Evolutionary conservation across 192 early-diverging fungal genomes (phyloP).

Genomic region (Umbelopsis ramanniana): DNA sequence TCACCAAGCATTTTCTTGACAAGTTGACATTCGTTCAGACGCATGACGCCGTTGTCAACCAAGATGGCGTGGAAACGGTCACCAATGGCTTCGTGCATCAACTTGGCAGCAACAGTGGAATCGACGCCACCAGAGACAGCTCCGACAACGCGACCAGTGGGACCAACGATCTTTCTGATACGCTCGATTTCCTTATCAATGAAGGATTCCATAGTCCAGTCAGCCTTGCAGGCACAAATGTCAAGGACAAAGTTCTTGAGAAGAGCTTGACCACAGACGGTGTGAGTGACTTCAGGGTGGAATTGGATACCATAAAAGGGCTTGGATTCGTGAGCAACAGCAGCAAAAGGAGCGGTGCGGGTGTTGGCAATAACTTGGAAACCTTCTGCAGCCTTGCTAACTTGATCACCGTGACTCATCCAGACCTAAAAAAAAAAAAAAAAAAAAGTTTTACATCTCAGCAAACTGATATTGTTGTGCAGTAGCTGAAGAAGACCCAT

Average conservation of each 20-base stretch:
- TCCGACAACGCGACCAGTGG: constrained; percentile 91
- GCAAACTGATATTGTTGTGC: background rate
- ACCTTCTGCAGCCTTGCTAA: constrained; percentile 75
- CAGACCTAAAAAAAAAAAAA: constrained; percentile 69
- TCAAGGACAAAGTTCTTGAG: constrained; percentile 94
- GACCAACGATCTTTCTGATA: constrained; percentile 89
- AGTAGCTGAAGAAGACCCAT: no score
- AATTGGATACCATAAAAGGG: constrained; percentile 95
- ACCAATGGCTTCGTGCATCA: constrained; percentile 98
- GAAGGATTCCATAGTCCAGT: constrained; percentile 98
- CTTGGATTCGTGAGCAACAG: constrained; percentile 80
- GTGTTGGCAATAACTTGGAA: constrained; percentile 90
- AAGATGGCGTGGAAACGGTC: constrained; percentile 98
- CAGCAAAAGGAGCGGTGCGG: constrained; percentile 86
- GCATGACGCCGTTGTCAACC: constrained; percentile 99
- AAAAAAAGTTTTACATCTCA: constrained; percentile 17
- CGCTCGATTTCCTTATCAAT: constrained; percentile 98
- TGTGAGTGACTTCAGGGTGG: constrained; percentile 99
- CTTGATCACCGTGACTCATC: constrained; percentile 99
- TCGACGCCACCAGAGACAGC: constrained; percentile 98
- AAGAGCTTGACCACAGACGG: constrained; percentile 78
- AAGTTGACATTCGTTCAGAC: constrained; percentile 89
- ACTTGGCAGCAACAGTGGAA: constrained; percentile 92
- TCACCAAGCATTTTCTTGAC: constrained; percentile 86
- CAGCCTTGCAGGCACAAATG: constrained; percentile 81